Evolutionary conservation across 345 rosid species (phyloP).

Genomic region (Camelina laxa): DNA sequence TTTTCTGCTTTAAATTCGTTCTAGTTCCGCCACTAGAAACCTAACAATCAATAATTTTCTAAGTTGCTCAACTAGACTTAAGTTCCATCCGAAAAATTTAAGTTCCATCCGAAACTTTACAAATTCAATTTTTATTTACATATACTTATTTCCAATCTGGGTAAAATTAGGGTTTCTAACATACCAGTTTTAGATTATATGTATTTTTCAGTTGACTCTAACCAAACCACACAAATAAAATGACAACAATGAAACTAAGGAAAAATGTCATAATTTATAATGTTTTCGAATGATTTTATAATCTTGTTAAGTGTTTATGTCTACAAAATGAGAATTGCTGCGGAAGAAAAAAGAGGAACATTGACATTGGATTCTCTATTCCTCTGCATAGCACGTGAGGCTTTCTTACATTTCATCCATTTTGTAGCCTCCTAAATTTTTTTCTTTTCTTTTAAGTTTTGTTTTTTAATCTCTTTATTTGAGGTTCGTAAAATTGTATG

Average conservation of each 20-base stretch:
- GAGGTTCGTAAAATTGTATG: constrained; percentile 35
- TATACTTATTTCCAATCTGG: no score
- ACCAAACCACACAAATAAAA: background rate
- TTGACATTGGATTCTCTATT: constrained; percentile 36
- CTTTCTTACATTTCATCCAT: background rate
- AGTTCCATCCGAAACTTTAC: no score
- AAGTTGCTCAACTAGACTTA: no score
- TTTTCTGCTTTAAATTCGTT: no score
- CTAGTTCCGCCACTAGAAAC: no score
- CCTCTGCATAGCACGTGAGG: constrained; percentile 39
- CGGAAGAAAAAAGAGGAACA: background rate
- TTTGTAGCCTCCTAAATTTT: background rate
- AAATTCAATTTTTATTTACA: no score
- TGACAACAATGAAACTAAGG: background rate
- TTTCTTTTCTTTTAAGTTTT: background rate
- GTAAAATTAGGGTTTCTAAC: background rate
- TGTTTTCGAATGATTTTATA: background rate
- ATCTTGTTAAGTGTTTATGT: background rate
- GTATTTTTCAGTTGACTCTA: background rate
- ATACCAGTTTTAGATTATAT: background rate
- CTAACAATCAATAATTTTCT: no score
- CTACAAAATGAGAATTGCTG: background rate
- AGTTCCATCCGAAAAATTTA: no score
- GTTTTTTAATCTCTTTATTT: background rate
- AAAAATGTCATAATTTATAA: background rate